Conservation (phyloP, 2,329 filamentous ascomycete genomes). For the Pseudofabraea citricarpa region DNA sequence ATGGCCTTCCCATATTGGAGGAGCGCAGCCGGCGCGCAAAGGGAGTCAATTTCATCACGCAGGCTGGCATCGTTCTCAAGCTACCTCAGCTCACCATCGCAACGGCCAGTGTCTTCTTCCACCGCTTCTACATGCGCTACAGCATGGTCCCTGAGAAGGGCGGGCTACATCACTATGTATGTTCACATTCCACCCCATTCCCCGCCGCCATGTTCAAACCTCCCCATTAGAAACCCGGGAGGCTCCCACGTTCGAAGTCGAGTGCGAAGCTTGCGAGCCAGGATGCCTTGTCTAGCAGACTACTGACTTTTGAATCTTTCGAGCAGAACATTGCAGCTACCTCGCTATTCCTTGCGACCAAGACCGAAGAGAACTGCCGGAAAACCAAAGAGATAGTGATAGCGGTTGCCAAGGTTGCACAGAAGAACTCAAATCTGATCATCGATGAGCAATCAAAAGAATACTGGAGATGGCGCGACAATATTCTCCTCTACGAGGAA, state of each 20-base stretch:
- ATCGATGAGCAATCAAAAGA: constrained; percentile 98
- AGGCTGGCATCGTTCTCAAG: constrained; percentile 88
- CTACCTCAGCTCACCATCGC: constrained; percentile 87
- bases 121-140: constrained; percentile 90
- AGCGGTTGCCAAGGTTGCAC: constrained; percentile 87
- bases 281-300: constrained; percentile 4
- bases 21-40: constrained; percentile 81
- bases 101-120: constrained; percentile 91
- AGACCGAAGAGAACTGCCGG: constrained; percentile 93
- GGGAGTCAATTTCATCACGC: constrained; percentile 93
- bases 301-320: constrained; percentile 7
- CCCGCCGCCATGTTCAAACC: too few species aligned
- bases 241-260: constrained; percentile 9
- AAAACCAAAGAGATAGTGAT: constrained; percentile 95
- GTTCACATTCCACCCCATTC: too few species aligned
- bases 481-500: constrained; percentile 88
- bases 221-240: constrained; percentile 3
- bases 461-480: constrained; percentile 97
- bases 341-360: constrained; percentile 88
- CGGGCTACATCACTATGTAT: constrained; percentile 85
- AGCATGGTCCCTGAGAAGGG: constrained; percentile 72
- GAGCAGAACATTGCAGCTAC: constrained; percentile 78
- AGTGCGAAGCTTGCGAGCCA: constrained; percentile 2
- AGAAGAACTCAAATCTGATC: constrained; percentile 85
- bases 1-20: constrained; percentile 72